Conservation (phyloP, 768 basidiomycete genomes). For the Panellus pusillus region DNA sequence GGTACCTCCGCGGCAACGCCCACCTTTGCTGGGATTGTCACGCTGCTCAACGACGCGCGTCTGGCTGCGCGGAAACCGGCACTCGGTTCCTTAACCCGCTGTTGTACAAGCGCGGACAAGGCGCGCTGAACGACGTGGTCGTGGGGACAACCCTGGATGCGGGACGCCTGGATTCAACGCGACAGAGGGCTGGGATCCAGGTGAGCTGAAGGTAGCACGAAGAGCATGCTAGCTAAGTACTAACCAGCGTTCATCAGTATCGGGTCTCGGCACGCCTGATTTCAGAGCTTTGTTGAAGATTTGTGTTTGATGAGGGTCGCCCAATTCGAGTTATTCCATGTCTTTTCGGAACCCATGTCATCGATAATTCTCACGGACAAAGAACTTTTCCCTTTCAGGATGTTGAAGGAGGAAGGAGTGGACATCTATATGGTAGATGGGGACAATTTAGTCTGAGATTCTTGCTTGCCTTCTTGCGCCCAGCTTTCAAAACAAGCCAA, state of each 20-base stretch:
- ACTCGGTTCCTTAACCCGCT: conserved; percentile 69
- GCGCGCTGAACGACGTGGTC: conserved; percentile 59
- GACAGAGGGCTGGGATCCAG: conserved; percentile 61
- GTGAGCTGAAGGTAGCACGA: conserved; percentile 30
- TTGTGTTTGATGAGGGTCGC: background rate
- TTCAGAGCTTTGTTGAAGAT: conserved; percentile 10
- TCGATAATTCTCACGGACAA: too few species aligned
- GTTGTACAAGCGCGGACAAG: conserved; percentile 43
- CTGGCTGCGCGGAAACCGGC: conserved; percentile 40
- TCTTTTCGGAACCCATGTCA: too few species aligned
- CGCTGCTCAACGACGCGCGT: conserved; percentile 66
- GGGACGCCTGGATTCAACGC: conserved; percentile 67
- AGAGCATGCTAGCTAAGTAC: too few species aligned
- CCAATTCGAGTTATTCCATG: too few species aligned
- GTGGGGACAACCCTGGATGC: conserved; percentile 56
- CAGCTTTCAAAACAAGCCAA: too few species aligned
- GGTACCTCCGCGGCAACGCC: conserved; percentile 72
- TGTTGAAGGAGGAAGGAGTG: too few species aligned
- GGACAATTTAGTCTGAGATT: too few species aligned
- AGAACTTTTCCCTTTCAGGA: too few species aligned
- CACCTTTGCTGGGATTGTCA: conserved; percentile 61
- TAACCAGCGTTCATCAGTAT: background rate
- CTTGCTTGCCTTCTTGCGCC: too few species aligned
- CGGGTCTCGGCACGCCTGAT: conserved; percentile 4
- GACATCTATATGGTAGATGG: too few species aligned